Base-by-base conservation (phyloP, 768 basidiomycete genomes). In the Coprinopsis marcescibilis region DNA sequence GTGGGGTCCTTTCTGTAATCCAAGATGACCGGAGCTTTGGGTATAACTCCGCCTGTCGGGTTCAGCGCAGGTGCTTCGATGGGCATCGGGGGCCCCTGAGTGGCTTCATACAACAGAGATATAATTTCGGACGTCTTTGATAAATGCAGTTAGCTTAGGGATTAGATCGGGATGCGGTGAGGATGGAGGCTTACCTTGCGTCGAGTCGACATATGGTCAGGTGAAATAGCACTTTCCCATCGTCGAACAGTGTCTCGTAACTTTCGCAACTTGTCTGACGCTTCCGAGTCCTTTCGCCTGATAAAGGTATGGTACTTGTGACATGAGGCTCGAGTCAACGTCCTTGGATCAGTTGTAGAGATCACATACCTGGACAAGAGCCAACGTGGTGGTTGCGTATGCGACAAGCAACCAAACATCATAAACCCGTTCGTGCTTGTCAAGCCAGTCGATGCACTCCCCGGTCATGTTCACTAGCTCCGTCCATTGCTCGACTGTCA, bases 171-270 rank as follows among this genome's bases (percentile, higher is more conserved):
- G 33, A 25, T 36, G 39, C 27, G 48, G 32, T 32, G 49, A 58
- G 36, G 29, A 63, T 49, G 47, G 44, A 53, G 53, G 66, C 75
- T 55, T 52, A 72, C 90, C 83, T 95, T 95, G 53, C 92, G 81
- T 66, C 92, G 79, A 15, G 88, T 83, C 33, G 88, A 90, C 90
- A 94, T 94, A 66, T 97, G 93, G 54, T 96, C 93, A 39, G 88
- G 85, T 49, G 85, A 88, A 49, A 93, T 76, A 0, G 87, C 77
- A 45, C 73, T 78, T 63, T 95, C 94, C 92, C 93, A 97, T 50
- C 85, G 73, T 49, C 83, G 73, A 12, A 93, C 83, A 46, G 85
- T 88, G 61, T 95, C 91, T 19, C 86, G 81, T 44, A 96, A 67
- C 62, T 85, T 83, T 55, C 78, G 80, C 45, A 97, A 71, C 55